phyloP scores from a whole-genome alignment of 2,329 filamentous ascomycete species.

The Alternaria gaisen region DNA sequence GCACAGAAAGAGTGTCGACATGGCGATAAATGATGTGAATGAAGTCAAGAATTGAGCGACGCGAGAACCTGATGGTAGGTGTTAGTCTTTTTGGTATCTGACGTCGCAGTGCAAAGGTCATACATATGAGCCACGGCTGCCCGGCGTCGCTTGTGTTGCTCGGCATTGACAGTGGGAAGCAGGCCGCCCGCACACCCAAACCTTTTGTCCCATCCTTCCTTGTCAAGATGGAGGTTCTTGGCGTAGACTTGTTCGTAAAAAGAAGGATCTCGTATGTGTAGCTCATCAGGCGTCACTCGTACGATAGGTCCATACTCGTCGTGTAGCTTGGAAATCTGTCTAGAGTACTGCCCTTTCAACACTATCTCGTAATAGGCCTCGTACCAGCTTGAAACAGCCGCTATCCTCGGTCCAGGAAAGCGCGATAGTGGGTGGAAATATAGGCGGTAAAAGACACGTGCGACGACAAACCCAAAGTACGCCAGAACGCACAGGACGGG shows the following conservation, averaged over 20 bases:
- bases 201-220: slow-evolving; percentile 47
- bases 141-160: slow-evolving; percentile 42
- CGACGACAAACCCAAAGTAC: slow-evolving; percentile 27
- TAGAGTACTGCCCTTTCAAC: slow-evolving; percentile 43
- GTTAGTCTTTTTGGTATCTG: not conserved
- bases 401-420: slow-evolving; percentile 55
- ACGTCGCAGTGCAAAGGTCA: slow-evolving; percentile 10
- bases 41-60: slow-evolving; percentile 46
- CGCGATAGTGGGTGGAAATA: slow-evolving; percentile 57
- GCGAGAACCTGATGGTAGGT: slow-evolving; percentile 42
- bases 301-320: slow-evolving; percentile 52
- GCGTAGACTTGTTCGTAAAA: slow-evolving; percentile 51
- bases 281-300: slow-evolving; percentile 54
- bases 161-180: slow-evolving; percentile 39
- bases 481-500: slow-evolving; percentile 20
- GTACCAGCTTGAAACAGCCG: slow-evolving; percentile 45
- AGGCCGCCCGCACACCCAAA: slow-evolving; percentile 42
- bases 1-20: slow-evolving; percentile 40
- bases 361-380: slow-evolving; percentile 49
- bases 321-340: slow-evolving; percentile 42
- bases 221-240: slow-evolving; percentile 43
- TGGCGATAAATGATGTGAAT: slow-evolving; percentile 50
- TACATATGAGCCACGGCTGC: slow-evolving; percentile 46
- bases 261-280: slow-evolving; percentile 54
- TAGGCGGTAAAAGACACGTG: slow-evolving; percentile 49